Percentiles rank a stretch among this genome's conserved stretches.
Conservation (phyloP, 2,329 filamentous ascomycete species). For the Parasarocladium wereldwijsianum region DNA sequence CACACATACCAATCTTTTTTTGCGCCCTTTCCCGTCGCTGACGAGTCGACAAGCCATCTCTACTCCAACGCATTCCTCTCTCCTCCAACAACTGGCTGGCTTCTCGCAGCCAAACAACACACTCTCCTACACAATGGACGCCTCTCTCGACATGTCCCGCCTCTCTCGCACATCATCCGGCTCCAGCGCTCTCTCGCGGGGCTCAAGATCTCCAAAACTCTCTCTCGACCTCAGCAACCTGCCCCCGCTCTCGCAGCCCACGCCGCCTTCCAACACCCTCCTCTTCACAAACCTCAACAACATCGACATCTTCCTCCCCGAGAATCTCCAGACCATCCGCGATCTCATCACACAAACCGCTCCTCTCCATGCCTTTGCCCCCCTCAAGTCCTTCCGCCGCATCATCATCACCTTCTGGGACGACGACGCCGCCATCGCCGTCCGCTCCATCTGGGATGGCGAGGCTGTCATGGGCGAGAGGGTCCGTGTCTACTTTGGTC, state of each 20-base stretch:
- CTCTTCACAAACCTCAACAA: slow-evolving; percentile 71
- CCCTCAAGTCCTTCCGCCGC: slow-evolving; percentile 68
- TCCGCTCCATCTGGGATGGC: slow-evolving; percentile 60
- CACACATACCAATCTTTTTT: no score
- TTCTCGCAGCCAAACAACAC: slow-evolving; percentile 5
- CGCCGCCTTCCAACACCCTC: slow-evolving; percentile 67
- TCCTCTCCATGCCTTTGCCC: slow-evolving; percentile 62
- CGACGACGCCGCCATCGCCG: slow-evolving; percentile 51
- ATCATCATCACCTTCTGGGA: slow-evolving; percentile 69
- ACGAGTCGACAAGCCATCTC: no score
- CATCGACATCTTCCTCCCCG: slow-evolving; percentile 56
- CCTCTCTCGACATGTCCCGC: slow-evolving; percentile 16
- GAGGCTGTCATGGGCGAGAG: slow-evolving; percentile 57
- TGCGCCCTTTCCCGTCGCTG: no score
- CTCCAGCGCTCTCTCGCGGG: slow-evolving; percentile 28
- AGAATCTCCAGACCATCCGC: slow-evolving; percentile 61
- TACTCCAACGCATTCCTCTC: no score
- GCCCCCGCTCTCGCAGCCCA: slow-evolving; percentile 55
- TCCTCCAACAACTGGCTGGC: no score
- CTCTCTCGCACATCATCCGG: slow-evolving; percentile 29
- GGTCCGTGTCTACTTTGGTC: slow-evolving; percentile 55
- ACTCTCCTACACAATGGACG: slow-evolving; percentile 16
- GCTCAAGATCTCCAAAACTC: slow-evolving; percentile 36
- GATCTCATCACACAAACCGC: slow-evolving; percentile 56
- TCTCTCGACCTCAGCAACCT: slow-evolving; percentile 62